Evolutionary conservation across 2,329 filamentous ascomycete genomes (phyloP).

Genomic region (Cryphonectria carpinicola): DNA sequence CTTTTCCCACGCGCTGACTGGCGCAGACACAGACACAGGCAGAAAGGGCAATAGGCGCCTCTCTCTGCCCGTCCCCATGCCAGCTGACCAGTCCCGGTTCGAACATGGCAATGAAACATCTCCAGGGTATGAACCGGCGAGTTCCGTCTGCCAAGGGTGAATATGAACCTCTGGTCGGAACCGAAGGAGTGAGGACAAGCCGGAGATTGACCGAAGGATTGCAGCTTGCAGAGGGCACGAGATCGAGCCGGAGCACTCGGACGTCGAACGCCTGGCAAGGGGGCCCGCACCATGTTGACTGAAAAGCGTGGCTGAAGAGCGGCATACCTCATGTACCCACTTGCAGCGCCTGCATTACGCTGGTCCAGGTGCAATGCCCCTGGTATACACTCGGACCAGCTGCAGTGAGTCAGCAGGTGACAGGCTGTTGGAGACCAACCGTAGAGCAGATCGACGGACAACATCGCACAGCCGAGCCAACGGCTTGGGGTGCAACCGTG

Average conservation of each 20-base stretch:
- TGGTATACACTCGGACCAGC: neutral
- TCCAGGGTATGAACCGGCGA: neutral
- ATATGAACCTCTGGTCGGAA: neutral
- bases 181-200: neutral
- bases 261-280: neutral
- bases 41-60: neutral
- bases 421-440: neutral
- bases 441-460: neutral
- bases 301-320: neutral
- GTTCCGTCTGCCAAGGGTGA: neutral
- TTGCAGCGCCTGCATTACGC: neutral
- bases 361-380: neutral
- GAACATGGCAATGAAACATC: neutral
- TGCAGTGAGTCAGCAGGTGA: slow-evolving; percentile 7
- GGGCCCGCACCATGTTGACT: neutral
- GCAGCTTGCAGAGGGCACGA: neutral
- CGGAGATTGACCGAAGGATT: slow-evolving; percentile 3
- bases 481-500: neutral
- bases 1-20: neutral
- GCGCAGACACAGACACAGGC: neutral
- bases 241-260: neutral
- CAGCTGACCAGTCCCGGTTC: neutral
- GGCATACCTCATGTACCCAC: neutral
- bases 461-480: neutral
- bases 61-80: neutral